A percentile compares a stretch with the other conserved stretches of the same genome.
Conservation (phyloP, 2,329 filamentous ascomycete genomes). For the Lasiodiplodia gonubiensis region DNA sequence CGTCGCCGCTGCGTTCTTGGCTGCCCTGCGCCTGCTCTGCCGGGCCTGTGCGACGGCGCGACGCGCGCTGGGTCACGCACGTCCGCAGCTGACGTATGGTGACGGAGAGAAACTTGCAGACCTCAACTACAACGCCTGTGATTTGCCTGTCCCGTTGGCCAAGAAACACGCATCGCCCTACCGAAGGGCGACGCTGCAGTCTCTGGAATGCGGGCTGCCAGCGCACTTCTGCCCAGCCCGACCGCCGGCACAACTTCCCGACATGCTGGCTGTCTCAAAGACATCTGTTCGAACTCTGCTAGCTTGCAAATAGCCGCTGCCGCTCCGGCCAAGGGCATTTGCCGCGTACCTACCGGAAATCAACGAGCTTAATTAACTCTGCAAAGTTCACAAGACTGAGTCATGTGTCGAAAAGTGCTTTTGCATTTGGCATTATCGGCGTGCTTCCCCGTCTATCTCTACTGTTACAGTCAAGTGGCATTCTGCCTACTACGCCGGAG, state of each 20-base stretch:
- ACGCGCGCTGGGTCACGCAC: neutral
- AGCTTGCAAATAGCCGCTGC: slow-evolving; percentile 9
- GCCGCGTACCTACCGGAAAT: neutral
- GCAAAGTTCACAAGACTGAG: neutral
- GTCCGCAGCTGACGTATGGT: slow-evolving; percentile 9
- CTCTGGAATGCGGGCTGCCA: neutral
- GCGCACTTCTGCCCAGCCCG: neutral
- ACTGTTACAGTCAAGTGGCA: neutral
- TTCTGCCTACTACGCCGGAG: slow-evolving; percentile 39
- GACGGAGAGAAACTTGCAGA: neutral
- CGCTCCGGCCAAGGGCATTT: slow-evolving; percentile 4
- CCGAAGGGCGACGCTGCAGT: neutral
- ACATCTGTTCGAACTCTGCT: slow-evolving; percentile 5
- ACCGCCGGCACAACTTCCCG: neutral
- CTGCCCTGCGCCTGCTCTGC: neutral
- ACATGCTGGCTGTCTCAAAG: slow-evolving; percentile 7
- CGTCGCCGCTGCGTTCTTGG: neutral
- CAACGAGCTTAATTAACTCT: neutral
- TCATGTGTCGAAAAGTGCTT: slow-evolving; percentile 1
- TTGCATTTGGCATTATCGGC: slow-evolving; percentile 2
- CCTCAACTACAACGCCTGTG: neutral
- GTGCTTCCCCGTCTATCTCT: slow-evolving; percentile 4
- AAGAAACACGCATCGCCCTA: slow-evolving; percentile 5
- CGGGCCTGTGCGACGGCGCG: neutral
- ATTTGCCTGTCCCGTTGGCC: neutral